phyloP scores from a whole-genome alignment of 352 stramenopile species.

The Globisporangium recalcitrans region DNA sequence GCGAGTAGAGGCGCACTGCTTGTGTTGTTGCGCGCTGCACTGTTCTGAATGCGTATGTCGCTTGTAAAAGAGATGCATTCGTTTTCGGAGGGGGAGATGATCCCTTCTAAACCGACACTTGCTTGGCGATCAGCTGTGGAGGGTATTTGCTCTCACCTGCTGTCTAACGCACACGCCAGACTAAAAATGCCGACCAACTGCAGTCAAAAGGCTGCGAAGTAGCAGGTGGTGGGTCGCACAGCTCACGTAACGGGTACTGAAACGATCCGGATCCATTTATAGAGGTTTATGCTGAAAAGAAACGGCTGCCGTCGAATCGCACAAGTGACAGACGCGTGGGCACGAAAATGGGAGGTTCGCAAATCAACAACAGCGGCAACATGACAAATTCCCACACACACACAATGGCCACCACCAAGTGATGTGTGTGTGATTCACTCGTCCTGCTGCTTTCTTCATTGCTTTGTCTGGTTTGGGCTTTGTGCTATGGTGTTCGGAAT shows the following conservation, averaged over 20 bases:
- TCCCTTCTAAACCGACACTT: background rate
- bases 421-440: too few relatives aligned
- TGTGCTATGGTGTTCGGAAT: background rate
- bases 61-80: constrained; percentile 6
- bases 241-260: background rate
- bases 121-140: background rate
- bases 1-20: background rate
- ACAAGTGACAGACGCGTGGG: constrained; percentile 1
- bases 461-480: background rate
- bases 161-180: background rate
- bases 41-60: background rate
- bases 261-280: constrained; percentile 1
- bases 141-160: background rate
- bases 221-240: too few relatives aligned
- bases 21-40: background rate
- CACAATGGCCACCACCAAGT: background rate
- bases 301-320: constrained; percentile 3
- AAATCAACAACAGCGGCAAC: background rate
- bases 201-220: too few relatives aligned
- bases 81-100: background rate
- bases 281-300: constrained; percentile 1
- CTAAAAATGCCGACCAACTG: background rate
- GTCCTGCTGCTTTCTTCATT: too few relatives aligned
- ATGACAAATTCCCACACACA: background rate
- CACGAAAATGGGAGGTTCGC: background rate